Evolutionary conservation across 352 stramenopile genomes (phyloP), one percentile per base, ranked within the genome.

Genomic region (Globisporangium takayamanum): DNA sequence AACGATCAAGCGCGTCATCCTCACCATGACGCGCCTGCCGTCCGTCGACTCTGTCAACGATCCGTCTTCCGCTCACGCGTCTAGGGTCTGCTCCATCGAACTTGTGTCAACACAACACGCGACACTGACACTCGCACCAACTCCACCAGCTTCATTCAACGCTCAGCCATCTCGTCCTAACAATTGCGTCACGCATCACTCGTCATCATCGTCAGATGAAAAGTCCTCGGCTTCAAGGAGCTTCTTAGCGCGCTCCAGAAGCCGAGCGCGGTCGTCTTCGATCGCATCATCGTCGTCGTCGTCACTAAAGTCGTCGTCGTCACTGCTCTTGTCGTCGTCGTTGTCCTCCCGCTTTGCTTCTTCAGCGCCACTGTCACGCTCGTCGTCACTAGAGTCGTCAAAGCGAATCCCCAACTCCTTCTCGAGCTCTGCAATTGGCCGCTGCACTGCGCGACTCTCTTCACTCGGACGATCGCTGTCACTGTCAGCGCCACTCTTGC

Each of bases 361-460:
- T 5, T 39, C 33, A 1, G 2, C 33, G 33, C 10, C 33, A 12
- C 33, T 39, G 6, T 14, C 33, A 50, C 83, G 69, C 64, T 85
- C 75, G 60, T 85, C 76, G 28, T 87, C 76, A 18, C 72, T 86
- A 18, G 81, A 63, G 50, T 80, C 75, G 37, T 87, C 71, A 39
- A 91, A 88, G 30, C 65, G 74, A 49, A 88, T 85, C 0, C 78
- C 81, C 7, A 91, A 65, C 54, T 84, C 81, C 55, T 70, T 70
- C 61, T 91, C 78, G 18, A 91, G 67, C 55, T 91, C 78, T 22
- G 81, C 78, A 53, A 91, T 88, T 16, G 81, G 77, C 16, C 78
- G 75, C 46, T 91, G 81, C 30, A 86, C 47, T n/a, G 69, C 53
- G 57, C 28, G 69, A 66, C 53, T 66, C 60, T 36, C 54, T 48